Evolutionary conservation across 2,329 filamentous ascomycete species (phyloP).

Genomic region (Aspergillus proliferans): DNA sequence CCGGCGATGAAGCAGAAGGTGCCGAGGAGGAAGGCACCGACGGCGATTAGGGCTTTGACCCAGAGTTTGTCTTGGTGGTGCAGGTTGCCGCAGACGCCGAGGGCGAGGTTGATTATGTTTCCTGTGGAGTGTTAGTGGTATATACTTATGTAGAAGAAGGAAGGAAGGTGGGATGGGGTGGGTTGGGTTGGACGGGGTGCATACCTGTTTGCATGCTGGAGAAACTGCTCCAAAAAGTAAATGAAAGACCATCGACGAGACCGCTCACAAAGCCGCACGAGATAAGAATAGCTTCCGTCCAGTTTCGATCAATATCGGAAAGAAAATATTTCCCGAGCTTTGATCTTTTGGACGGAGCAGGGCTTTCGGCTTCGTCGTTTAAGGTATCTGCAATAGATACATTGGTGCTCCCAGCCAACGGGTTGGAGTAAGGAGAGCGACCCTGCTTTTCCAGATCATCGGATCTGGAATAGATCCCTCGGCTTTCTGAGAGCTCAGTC

Average conservation of each 20-base stretch:
- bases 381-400: neutral
- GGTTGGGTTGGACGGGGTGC: neutral
- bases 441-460: too few relatives aligned
- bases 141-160: neutral
- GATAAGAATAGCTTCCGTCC: slow-evolving; percentile 8
- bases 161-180: neutral
- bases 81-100: slow-evolving; percentile 19
- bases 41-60: slow-evolving; percentile 26
- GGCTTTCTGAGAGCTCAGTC: too few relatives aligned
- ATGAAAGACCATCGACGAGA: slow-evolving; percentile 22
- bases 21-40: slow-evolving; percentile 25
- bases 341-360: neutral
- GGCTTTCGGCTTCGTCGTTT: neutral
- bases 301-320: slow-evolving; percentile 5
- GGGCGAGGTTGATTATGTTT: slow-evolving; percentile 31
- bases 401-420: neutral
- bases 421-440: neutral
- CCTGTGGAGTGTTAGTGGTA: slow-evolving; percentile 12
- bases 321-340: neutral
- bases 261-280: slow-evolving; percentile 21
- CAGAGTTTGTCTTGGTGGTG: slow-evolving; percentile 21
- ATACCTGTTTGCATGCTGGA: slow-evolving; percentile 27
- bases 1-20: slow-evolving; percentile 25
- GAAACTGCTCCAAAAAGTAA: slow-evolving; percentile 25
- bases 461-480: too few relatives aligned